phyloP scores from a whole-genome alignment of 2,329 filamentous ascomycete genomes.

The Bretziella fagacearum region DNA sequence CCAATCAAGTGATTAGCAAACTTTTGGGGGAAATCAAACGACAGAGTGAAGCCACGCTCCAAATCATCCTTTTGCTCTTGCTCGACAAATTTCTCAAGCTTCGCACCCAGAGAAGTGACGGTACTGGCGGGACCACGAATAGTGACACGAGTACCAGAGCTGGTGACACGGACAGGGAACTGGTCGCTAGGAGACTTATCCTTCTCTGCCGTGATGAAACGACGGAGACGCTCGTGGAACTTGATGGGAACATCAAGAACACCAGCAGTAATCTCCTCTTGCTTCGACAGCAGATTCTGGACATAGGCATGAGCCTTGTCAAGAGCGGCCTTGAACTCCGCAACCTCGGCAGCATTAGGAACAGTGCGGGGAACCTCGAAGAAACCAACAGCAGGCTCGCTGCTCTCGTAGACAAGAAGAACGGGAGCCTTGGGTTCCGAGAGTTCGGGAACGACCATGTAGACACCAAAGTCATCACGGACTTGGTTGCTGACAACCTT shows the following conservation, averaged over 20 bases:
- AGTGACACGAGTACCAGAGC: slow-evolving; percentile 43
- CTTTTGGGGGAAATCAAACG: slow-evolving; percentile 89
- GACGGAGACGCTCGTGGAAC: slow-evolving; percentile 45
- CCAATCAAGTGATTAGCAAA: slow-evolving; percentile 72
- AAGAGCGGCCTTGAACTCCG: slow-evolving; percentile 39
- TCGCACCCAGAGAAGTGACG: slow-evolving; percentile 54
- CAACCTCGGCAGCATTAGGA: slow-evolving; percentile 29
- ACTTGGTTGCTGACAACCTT: slow-evolving; percentile 46
- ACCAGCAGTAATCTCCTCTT: slow-evolving; percentile 35
- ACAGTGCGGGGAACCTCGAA: slow-evolving; percentile 38
- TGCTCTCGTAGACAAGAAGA: slow-evolving; percentile 58
- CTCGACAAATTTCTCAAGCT: slow-evolving; percentile 63
- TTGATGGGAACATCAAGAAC: slow-evolving; percentile 36
- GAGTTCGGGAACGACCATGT: slow-evolving; percentile 52
- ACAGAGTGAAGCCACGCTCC: slow-evolving; percentile 71
- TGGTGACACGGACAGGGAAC: slow-evolving; percentile 43
- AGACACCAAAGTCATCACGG: slow-evolving; percentile 53
- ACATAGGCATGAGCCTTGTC: slow-evolving; percentile 41
- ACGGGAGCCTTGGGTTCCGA: slow-evolving; percentile 43
- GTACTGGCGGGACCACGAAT: slow-evolving; percentile 60
- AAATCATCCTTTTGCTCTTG: slow-evolving; percentile 87
- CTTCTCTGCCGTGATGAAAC: slow-evolving; percentile 49
- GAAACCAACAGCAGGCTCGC: slow-evolving; percentile 27
- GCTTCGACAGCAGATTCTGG: slow-evolving; percentile 38
- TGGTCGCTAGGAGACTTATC: slow-evolving; percentile 35